Base-by-base conservation (phyloP, 2,329 filamentous ascomycete species). In the Penicillium rolfsii region DNA sequence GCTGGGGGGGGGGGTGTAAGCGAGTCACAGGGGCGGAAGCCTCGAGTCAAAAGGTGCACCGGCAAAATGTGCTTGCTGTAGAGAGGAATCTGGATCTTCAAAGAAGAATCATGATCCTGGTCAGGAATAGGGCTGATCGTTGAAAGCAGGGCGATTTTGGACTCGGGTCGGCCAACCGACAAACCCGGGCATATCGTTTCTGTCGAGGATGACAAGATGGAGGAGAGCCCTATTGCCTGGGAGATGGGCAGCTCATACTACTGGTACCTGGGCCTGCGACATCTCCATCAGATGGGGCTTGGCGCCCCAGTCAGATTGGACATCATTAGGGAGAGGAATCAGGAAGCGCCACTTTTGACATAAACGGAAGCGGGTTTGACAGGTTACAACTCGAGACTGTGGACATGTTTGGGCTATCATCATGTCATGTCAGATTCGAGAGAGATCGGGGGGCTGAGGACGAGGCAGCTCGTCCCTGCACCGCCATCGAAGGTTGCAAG, bases 291-390 rank as follows among this genome's bases (percentile, higher is more conserved):
- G 24, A 35, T 22, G 45, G 35, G 55, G 43, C 63, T 63, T 62
- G 61, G 64, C 58, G 54, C 60, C 49, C 60, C 49, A 62, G 57
- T 59, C 54, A 57, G 46, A 65, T 64, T 61, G 58, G 67, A 68
- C 68, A 67, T 66, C 67, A 69, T 68, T 67, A 69, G 66, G 56
- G 54, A 49, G 55, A 54, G 56, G 33, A 22, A 52, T 38, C 28
- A 49, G 40, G 64, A 63, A 68, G 65, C 64, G 64, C 64, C 52
- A 53, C 19, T 35, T 58, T 38, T 53, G 50, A 53, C 33, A 53
- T 2, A 40, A 45, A 30, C 7, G 26, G 38, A 19, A 43, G n/a
- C 19, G 56, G 45, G 45, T 28, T n/a, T 24, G 45, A 28, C 30
- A 33, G 30, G 30, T 33, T 33, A 33, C 30, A 33, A 33, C 30